Conservation (phyloP, 2,329 filamentous ascomycete genomes). For the Nemania sp. region DNA sequence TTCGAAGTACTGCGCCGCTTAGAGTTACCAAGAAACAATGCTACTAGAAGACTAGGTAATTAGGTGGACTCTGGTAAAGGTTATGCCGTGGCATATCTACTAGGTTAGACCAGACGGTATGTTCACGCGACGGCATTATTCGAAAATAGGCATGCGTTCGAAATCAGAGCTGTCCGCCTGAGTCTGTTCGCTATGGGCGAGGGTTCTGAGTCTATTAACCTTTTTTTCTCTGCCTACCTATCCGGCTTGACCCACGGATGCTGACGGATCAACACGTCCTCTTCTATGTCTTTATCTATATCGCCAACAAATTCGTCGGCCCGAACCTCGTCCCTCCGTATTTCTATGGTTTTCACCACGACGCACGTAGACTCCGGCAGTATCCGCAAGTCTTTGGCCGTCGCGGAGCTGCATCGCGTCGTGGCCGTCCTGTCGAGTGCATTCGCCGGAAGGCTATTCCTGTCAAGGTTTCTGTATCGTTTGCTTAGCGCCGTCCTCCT, state of each 20-base stretch:
- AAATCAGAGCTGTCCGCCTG: no score
- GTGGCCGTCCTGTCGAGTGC: neutral
- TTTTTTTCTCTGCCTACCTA: neutral
- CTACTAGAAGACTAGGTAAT: no score
- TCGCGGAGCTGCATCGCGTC: constrained; percentile 11
- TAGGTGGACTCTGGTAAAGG: no score
- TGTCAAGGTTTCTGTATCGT: constrained; percentile 18
- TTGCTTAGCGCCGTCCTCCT: constrained; percentile 1
- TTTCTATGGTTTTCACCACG: constrained; percentile 15
- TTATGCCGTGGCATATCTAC: no score
- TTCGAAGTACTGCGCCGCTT: no score
- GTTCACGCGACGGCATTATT: no score
- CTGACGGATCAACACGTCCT: constrained; percentile 20
- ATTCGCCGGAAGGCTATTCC: constrained; percentile 4
- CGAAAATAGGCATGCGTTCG: no score
- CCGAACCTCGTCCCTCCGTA: constrained; percentile 15
- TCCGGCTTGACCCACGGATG: constrained; percentile 17
- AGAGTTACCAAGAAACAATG: no score
- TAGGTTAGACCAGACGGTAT: no score
- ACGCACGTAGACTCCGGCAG: constrained; percentile 1
- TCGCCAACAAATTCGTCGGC: constrained; percentile 2
- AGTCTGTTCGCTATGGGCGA: neutral
- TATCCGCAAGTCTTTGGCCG: neutral
- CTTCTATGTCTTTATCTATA: constrained; percentile 13
- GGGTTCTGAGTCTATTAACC: neutral